Base-by-base conservation (phyloP, 352 stramenopile genomes). In the Paralagenidium karlingii region DNA sequence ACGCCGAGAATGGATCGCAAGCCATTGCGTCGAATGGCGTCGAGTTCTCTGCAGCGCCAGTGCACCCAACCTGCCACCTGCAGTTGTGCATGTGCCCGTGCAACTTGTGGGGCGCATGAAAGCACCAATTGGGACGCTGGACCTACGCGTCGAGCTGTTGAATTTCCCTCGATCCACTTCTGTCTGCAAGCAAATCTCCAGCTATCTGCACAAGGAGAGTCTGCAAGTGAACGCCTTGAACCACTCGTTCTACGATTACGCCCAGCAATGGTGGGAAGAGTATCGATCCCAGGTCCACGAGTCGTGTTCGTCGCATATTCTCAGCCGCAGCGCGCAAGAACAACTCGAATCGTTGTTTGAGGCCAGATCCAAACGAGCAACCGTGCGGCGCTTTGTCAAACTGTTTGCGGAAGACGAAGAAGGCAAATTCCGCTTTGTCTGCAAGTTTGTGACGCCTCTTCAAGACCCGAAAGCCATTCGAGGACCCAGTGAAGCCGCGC, bases 341-440 rank as follows among this genome's bases (percentile, higher is more conserved):
- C 28, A 13, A 13, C 28, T 16, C 16, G 13, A 33, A 13, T 16
- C 13, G 13, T 13, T 16, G 28, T 33, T 16, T 16, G 13, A 13
- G 13, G 16, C 16, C 13, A 33, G 16, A 13, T 13, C 13, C 28
- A 13, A 33, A 33, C 13, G 16, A 16, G 28, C 16, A 16, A 13
- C 16, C 13, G 28, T 33, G n/a, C n/a, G n/a, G n/a, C 68, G 77
- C 24, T 51, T 83, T 4, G 66, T 91, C 3, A 88, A 87, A 25
- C 58, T 93, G 27, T 91, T 93, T 49, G 73, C 70, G 3, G 75
- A 92, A 48, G 86, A 96, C 47, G 82, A 95, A 40, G 68, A 80
- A 47, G 81, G 82, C 8, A 55, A 63, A 0, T 82, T 93, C 52
- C 68, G 71, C 13, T 80, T 86, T 63, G 70, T 94, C 3, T 95